A percentile compares a stretch with the other conserved stretches of the same genome.
These are phyloP conservation scores for Fusarium devonianum DNA, from an alignment of 2,329 filamentous ascomycete species.

Conservation along the genomic window DNA sequence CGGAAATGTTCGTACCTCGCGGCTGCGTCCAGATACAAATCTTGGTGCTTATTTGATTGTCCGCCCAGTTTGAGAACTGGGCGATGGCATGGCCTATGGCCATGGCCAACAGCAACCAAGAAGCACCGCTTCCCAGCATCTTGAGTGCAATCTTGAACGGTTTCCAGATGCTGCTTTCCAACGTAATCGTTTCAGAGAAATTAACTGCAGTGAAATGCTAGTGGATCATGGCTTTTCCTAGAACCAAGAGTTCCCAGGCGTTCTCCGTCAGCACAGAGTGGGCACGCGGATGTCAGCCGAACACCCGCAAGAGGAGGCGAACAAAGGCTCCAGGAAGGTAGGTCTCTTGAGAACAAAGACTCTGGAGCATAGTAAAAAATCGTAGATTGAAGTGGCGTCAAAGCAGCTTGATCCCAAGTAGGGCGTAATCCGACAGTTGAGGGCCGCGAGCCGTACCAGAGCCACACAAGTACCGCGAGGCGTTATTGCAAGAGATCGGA, in stretches of 20 bases:
- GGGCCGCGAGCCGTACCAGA: conserved; percentile 8
- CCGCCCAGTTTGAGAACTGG: conserved; percentile 57
- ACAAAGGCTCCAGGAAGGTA: conserved; percentile 10
- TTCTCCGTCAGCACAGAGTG: conserved; percentile 7
- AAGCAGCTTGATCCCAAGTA: conserved; percentile 6
- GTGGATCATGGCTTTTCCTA: conserved; percentile 34
- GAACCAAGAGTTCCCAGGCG: conserved; percentile 10
- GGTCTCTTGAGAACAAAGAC: conserved; percentile 19
- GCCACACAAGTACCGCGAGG: background rate
- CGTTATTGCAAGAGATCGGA: conserved; percentile 4
- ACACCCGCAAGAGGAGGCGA: conserved; percentile 9
- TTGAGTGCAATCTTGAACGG: conserved; percentile 20
- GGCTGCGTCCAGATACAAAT: conserved; percentile 65
- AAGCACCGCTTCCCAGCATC: conserved; percentile 22
- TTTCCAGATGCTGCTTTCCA: conserved; percentile 11
- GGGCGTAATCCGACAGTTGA: background rate
- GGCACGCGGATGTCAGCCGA: conserved; percentile 1
- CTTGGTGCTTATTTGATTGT: conserved; percentile 61
- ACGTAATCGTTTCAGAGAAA: conserved; percentile 20
- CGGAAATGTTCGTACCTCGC: conserved; percentile 46
- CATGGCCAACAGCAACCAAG: conserved; percentile 29
- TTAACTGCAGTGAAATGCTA: conserved; percentile 28
- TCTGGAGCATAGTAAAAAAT: conserved; percentile 10
- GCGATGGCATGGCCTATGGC: conserved; percentile 38
- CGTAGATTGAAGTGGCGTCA: conserved; percentile 8